These are phyloP conservation scores for Cornus suecica DNA, from an alignment of 148 eudicot genomes.

Conservation along the genomic window DNA sequence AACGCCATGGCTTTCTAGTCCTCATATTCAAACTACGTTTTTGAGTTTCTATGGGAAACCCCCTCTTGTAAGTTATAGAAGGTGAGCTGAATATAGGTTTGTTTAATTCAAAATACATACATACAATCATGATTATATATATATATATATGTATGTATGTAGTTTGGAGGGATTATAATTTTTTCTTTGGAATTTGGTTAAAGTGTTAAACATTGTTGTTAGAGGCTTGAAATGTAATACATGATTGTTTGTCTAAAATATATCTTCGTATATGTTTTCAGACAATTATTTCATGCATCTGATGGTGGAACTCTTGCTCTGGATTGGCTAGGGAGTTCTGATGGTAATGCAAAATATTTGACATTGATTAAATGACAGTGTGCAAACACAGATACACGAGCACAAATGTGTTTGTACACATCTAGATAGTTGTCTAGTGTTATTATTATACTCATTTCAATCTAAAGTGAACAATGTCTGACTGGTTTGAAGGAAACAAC, in stretches of 20 bases:
- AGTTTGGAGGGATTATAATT: no score
- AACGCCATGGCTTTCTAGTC: slow-evolving; percentile 95
- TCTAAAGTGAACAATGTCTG: not conserved
- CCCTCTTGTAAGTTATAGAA: slow-evolving; percentile 59
- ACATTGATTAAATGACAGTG: not conserved
- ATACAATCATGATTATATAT: not conserved
- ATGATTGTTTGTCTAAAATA: slow-evolving; percentile 8
- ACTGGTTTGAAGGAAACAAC: not conserved
- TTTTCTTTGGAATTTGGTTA: not conserved
- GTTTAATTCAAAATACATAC: no score
- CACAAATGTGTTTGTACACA: not conserved
- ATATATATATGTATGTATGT: no score
- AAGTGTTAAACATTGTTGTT: not conserved
- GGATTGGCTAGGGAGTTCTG: slow-evolving; percentile 81
- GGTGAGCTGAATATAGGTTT: slow-evolving; percentile 35
- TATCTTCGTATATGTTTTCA: slow-evolving; percentile 27
- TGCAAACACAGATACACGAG: not conserved
- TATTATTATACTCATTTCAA: not conserved
- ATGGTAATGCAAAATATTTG: slow-evolving; percentile 77
- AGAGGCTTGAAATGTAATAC: not conserved
- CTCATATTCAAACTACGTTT: slow-evolving; percentile 84
- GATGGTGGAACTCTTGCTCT: slow-evolving; percentile 92
- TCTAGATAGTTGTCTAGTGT: not conserved
- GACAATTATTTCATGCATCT: slow-evolving; percentile 70
- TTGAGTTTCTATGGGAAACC: slow-evolving; percentile 76